Conservation (phyloP, 176 grass and related monocot species). For the Oryza officinalis region DNA sequence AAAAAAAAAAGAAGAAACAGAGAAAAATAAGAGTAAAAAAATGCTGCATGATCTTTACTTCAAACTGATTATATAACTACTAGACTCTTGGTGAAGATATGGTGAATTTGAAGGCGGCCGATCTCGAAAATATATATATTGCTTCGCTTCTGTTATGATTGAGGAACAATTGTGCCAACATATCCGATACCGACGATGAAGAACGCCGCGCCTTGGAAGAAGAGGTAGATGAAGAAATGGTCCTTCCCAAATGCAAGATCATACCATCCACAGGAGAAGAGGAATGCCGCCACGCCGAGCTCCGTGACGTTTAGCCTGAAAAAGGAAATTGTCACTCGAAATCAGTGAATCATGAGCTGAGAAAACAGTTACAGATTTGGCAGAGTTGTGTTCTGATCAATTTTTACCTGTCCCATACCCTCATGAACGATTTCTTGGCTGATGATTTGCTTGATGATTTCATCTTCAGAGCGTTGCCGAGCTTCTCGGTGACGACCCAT, state of each 20-base stretch:
- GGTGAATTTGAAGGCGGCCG: background rate
- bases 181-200: slow-evolving; percentile 72
- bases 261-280: slow-evolving; percentile 67
- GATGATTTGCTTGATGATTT: slow-evolving; percentile 45
- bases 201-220: slow-evolving; percentile 65
- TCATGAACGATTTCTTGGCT: slow-evolving; percentile 51
- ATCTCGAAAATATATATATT: slow-evolving; percentile 9
- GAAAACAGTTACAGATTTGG: background rate
- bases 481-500: slow-evolving; percentile 87
- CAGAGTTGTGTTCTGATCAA: background rate
- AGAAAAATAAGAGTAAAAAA: slow-evolving; percentile 8
- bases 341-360: background rate
- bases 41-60: slow-evolving; percentile 39
- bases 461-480: slow-evolving; percentile 59
- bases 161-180: slow-evolving; percentile 69
- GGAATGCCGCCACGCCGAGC: slow-evolving; percentile 55
- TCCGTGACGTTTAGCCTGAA: slow-evolving; percentile 71
- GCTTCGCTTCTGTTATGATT: slow-evolving; percentile 34
- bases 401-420: slow-evolving; percentile 70
- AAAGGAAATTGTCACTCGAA: background rate
- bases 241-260: slow-evolving; percentile 59
- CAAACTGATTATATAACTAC: slow-evolving; percentile 48
- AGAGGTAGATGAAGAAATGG: slow-evolving; percentile 84
- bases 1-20: background rate
- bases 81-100: slow-evolving; percentile 35